Percentiles rank a stretch among this genome's conserved stretches.
Conservation (phyloP, 192 early-diverging fungal genomes). For the Cetraspora pellucida region DNA sequence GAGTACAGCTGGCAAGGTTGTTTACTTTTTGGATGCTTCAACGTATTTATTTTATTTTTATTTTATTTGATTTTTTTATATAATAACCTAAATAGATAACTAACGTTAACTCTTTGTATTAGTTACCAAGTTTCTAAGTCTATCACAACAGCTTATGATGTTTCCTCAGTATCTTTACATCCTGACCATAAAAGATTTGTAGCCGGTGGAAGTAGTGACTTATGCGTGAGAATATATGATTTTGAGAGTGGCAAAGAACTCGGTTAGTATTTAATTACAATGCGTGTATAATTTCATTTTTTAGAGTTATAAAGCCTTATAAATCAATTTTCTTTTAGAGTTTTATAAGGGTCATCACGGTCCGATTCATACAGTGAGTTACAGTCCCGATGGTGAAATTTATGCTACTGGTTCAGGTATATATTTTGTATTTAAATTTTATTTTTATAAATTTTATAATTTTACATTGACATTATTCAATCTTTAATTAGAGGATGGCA, state of each 20-base stretch:
- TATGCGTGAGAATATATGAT: conserved; percentile 85
- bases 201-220: conserved; percentile 75
- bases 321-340: conserved; percentile 43
- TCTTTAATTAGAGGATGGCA: conserved; percentile 75
- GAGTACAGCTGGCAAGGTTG: conserved; percentile 75
- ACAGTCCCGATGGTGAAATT: conserved; percentile 89
- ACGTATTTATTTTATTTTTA: conserved; percentile 47
- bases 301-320: background rate
- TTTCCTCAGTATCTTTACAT: conserved; percentile 82
- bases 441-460: background rate
- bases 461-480: background rate
- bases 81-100: background rate
- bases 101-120: background rate
- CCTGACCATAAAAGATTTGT: conserved; percentile 79
- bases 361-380: conserved; percentile 84
- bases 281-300: background rate
- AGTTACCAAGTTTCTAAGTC: conserved; percentile 56
- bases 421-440: conserved; percentile 19
- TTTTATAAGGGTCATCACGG: conserved; percentile 92
- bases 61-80: conserved; percentile 38
- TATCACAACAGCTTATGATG: conserved; percentile 62
- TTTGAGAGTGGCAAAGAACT: conserved; percentile 75
- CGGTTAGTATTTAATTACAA: conserved; percentile 38
- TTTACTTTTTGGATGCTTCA: conserved; percentile 73
- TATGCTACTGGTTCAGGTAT: conserved; percentile 83